A percentile compares a stretch with the other conserved stretches of the same genome.
phyloP scores from a whole-genome alignment of 2,329 filamentous ascomycete species.

The Onygena corvina region DNA sequence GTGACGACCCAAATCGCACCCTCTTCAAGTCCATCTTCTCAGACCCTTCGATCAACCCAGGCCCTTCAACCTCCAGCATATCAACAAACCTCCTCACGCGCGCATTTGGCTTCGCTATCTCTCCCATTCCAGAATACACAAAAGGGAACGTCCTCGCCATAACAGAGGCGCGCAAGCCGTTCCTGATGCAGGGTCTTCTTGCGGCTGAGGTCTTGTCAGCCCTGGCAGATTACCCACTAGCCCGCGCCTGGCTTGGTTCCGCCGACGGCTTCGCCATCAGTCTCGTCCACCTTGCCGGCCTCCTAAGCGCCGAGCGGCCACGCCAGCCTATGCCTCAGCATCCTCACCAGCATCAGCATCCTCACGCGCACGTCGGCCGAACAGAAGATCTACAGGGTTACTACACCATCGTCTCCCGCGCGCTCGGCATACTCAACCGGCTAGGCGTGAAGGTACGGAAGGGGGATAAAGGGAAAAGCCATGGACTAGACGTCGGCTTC shows the following conservation, averaged over 20 bases:
- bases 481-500: constrained; percentile 42
- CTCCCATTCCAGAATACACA: constrained; percentile 64
- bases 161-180: constrained; percentile 72
- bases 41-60: constrained; percentile 52
- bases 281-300: constrained; percentile 61
- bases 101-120: constrained; percentile 75
- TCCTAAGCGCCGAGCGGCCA: constrained; percentile 55
- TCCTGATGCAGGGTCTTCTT: constrained; percentile 82
- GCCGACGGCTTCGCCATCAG: constrained; percentile 74
- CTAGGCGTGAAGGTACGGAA: constrained; percentile 54
- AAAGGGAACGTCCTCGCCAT: constrained; percentile 51
- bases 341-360: constrained; percentile 18
- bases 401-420: constrained; percentile 51
- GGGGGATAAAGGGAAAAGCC: constrained; percentile 37
- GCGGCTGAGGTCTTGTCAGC: constrained; percentile 78
- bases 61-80: constrained; percentile 47
- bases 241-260: constrained; percentile 68
- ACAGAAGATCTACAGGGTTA: constrained; percentile 34
- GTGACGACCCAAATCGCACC: constrained; percentile 83
- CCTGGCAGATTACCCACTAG: constrained; percentile 60
- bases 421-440: constrained; percentile 54
- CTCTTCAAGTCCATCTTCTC: constrained; percentile 74
- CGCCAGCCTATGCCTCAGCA: constrained; percentile 34
- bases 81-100: constrained; percentile 73
- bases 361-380: constrained; percentile 22